A percentile compares a stretch with the other conserved stretches of the same genome.
phyloP scores from a whole-genome alignment of 1,284 basidiomycete species.

The Agaricales sp. region DNA sequence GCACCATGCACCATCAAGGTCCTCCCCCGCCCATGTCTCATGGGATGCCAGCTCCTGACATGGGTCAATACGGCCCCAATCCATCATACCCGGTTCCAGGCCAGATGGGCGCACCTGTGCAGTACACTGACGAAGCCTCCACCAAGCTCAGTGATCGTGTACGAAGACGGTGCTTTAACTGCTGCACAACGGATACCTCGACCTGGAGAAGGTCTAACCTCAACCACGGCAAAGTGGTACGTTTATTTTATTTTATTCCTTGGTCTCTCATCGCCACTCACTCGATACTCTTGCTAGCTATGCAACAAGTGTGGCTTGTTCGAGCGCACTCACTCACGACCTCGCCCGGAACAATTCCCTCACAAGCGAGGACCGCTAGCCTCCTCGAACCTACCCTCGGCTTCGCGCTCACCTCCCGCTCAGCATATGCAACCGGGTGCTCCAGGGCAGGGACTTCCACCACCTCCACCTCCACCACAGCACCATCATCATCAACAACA shows the following conservation, averaged over 20 bases:
- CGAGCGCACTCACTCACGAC: constrained; percentile 71
- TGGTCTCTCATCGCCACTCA: neutral
- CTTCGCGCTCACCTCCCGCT: neutral
- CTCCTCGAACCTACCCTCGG: constrained; percentile 13
- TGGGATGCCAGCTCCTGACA: neutral
- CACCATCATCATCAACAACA: neutral
- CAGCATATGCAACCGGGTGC: neutral
- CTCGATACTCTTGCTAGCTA: constrained; percentile 31
- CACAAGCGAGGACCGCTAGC: constrained; percentile 66
- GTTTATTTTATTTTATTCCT: constrained; percentile 19
- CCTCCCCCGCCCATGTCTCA: constrained; percentile 1
- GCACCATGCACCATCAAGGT: neutral
- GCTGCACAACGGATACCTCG: constrained; percentile 74
- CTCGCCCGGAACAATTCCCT: constrained; percentile 71
- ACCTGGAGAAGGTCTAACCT: constrained; percentile 73
- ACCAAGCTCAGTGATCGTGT: constrained; percentile 70
- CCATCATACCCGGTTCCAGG: neutral
- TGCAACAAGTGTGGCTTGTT: constrained; percentile 82
- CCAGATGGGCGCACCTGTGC: constrained; percentile 21
- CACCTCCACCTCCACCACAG: neutral
- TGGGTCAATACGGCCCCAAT: neutral
- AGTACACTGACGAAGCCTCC: constrained; percentile 64
- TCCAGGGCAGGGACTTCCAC: neutral
- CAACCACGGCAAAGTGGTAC: constrained; percentile 70
- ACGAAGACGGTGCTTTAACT: constrained; percentile 69